A percentile compares a stretch with the other conserved stretches of the same genome.
phyloP scores from a whole-genome alignment of 1,139 yeast species.

The Pneumocystis carinii region DNA sequence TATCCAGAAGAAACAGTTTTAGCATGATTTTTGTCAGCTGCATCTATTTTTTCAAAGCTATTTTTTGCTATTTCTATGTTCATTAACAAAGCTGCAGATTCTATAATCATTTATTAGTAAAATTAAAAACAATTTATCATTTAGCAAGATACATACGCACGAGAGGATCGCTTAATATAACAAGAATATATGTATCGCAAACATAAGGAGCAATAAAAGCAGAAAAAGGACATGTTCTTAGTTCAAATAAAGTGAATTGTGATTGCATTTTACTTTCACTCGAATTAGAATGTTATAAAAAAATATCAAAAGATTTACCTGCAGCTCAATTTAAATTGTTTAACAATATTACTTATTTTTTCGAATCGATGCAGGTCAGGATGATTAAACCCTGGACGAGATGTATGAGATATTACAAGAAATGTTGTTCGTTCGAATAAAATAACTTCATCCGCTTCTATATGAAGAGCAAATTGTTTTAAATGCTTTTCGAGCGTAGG shows the following conservation, averaged over 20 bases:
- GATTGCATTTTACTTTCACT: slow-evolving; percentile 55
- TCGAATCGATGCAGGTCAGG: slow-evolving; percentile 87
- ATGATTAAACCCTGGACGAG: slow-evolving; percentile 19
- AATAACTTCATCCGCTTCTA: slow-evolving; percentile 82
- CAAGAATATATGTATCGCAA: slow-evolving; percentile 62
- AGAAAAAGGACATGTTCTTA: slow-evolving; percentile 58
- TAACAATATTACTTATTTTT: slow-evolving; percentile 82
- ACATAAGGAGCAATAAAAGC: slow-evolving; percentile 60
- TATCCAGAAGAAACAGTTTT: background rate
- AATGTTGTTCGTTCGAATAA: slow-evolving; percentile 89
- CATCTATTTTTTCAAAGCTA: slow-evolving; percentile 47
- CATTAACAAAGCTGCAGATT: slow-evolving; percentile 42
- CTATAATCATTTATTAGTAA: slow-evolving; percentile 2
- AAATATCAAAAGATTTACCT: background rate
- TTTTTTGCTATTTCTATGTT: slow-evolving; percentile 53
- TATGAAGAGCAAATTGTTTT: slow-evolving; percentile 53
- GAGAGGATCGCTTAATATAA: slow-evolving; percentile 29
- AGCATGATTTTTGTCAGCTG: slow-evolving; percentile 7
- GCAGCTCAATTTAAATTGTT: slow-evolving; percentile 86
- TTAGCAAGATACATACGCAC: slow-evolving; percentile 22
- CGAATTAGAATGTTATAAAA: background rate
- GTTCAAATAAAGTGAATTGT: slow-evolving; percentile 60
- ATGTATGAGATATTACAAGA: slow-evolving; percentile 59
- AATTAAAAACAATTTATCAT: slow-evolving; percentile 33
- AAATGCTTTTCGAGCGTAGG: slow-evolving; percentile 62